Evolutionary conservation across 2,329 filamentous ascomycete genomes (phyloP), one percentile per base, ranked within the genome.

Genomic region (Phyllosticta paracitricarpa): DNA sequence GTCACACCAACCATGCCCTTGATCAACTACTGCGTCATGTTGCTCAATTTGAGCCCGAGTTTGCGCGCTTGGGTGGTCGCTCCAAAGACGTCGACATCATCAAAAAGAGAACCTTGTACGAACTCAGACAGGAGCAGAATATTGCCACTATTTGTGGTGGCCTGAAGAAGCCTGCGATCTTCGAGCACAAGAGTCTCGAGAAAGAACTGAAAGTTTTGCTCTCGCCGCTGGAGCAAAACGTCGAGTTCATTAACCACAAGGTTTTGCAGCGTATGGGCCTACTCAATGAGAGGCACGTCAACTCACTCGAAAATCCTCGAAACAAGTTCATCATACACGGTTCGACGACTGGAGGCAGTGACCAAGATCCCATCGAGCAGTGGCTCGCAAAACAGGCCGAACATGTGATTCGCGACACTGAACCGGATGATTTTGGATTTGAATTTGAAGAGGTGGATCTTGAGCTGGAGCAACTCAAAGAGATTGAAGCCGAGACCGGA

Each of bases 1-100:
- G 90, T 7, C 91, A 96, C 67, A 97, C 91, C 0, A 97, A 97
- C 63, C 91, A 96, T 72, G 91, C 91, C 0, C 76, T 96, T 0
- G 91, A 97, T 66, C 91, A 96, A 69, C 78, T 97, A 0, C 77
- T 96, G 0, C 75, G 77, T 0, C 83, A 87, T 60, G 79, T 91
- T 17, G 77, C 84, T 1, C 69, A 76, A 5, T 88, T 87, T 65
- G 85, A 88, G 66, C 72, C 75, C 0, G 80, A 83, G 1, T 85
- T 91, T 62, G 75, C 87, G 56, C 82, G 87, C 8, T 74, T 89
- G 9, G 91, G 91, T 52, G 85, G 86, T 2, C 82, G 88, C 30
- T 89, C 87, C 19, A 82, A 84, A 58, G 86, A 89, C 63, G 74
- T 78, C 0, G 79, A 81, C 0, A 69, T 78, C 24, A 86, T 95